These are phyloP conservation scores for Candida pini DNA, from an alignment of 805 yeast genomes.

Conservation along the genomic window DNA sequence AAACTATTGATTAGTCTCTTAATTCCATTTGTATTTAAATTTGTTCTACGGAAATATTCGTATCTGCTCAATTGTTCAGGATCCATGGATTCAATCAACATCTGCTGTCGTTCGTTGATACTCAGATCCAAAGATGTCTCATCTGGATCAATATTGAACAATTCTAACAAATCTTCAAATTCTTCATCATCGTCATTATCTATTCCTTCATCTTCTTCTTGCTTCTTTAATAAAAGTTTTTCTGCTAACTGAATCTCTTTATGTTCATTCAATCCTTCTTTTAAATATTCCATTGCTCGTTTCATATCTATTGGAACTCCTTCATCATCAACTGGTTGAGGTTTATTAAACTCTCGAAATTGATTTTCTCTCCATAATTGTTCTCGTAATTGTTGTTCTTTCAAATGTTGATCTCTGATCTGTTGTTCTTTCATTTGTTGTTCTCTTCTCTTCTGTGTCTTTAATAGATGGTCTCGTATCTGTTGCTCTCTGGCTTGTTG, in stretches of 20 bases:
- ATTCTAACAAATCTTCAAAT: constrained; percentile 25
- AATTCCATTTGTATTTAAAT: constrained; percentile 65
- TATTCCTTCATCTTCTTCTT: constrained; percentile 26
- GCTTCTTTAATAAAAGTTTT: constrained; percentile 18
- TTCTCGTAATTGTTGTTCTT: background rate
- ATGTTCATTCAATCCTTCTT: constrained; percentile 18
- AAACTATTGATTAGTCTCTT: constrained; percentile 76
- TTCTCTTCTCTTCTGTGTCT: background rate
- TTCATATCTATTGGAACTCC: constrained; percentile 23
- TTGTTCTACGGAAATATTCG: constrained; percentile 80
- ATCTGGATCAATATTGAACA: constrained; percentile 28
- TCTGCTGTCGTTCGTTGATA: constrained; percentile 52
- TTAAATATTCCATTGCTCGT: constrained; percentile 20
- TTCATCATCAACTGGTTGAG: constrained; percentile 6
- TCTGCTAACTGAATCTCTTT: constrained; percentile 18
- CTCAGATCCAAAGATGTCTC: constrained; percentile 29
- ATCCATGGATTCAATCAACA: constrained; percentile 68
- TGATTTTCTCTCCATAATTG: background rate
- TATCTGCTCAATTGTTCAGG: constrained; percentile 82
- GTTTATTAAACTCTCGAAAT: background rate
- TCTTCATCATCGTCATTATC: constrained; percentile 19
- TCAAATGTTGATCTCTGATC: background rate
- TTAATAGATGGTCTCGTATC: background rate
- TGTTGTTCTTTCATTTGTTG: background rate
- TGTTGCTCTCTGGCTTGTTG: too few relatives aligned